Conservation (phyloP, 345 rosid genomes). For the Linum lewisii region DNA sequence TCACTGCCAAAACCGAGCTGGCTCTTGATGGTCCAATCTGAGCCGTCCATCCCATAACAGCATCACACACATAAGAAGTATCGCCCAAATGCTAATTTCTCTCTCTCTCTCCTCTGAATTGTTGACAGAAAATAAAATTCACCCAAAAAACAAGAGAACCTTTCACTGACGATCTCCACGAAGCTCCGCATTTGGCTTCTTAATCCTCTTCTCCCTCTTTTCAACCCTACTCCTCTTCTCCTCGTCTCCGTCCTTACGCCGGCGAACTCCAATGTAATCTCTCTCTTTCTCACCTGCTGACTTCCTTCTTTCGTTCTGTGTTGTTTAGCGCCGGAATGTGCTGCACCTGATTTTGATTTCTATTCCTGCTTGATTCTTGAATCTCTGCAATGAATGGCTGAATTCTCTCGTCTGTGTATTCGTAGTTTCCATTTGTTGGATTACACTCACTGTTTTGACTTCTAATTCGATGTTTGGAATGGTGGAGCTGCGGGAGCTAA, state of each 20-base stretch:
- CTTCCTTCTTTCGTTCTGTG: neutral
- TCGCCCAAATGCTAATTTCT: slow-evolving; percentile 11
- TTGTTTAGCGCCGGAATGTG: neutral
- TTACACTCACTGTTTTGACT: no score
- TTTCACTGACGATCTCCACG: slow-evolving; percentile 23
- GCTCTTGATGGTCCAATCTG: no score
- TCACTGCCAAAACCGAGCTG: no score
- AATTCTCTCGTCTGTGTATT: neutral
- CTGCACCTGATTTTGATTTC: neutral
- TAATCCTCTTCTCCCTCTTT: neutral
- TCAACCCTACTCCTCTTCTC: neutral
- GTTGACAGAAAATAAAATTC: slow-evolving; percentile 1
- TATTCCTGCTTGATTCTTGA: neutral
- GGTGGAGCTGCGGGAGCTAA: no score
- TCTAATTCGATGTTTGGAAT: no score
- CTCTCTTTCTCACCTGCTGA: neutral
- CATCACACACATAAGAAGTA: slow-evolving; percentile 15
- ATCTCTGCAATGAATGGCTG: neutral
- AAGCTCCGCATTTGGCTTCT: slow-evolving; percentile 12
- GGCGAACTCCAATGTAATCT: neutral
- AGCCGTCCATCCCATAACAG: neutral
- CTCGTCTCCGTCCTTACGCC: neutral
- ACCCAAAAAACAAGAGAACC: neutral
- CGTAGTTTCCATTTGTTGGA: slow-evolving; percentile 6
- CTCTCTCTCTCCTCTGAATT: neutral